Conservation (phyloP, 768 basidiomycete species). For the Trametes sanguinea region DNA sequence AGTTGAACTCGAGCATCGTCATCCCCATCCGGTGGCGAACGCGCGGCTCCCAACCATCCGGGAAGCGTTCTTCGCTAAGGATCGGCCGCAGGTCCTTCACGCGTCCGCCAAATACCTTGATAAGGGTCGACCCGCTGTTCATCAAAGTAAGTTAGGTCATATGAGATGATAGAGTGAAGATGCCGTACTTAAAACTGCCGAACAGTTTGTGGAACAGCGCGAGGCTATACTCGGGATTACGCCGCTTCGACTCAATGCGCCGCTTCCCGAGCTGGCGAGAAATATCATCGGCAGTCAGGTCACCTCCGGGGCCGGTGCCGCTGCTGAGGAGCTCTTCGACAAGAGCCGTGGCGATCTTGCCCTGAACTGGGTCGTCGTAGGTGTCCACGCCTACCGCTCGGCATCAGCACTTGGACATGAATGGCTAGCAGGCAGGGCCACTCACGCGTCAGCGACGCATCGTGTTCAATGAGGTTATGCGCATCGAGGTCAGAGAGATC, state of each 20-base stretch:
- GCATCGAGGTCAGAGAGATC: constrained; percentile 67
- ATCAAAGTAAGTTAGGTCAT: background rate
- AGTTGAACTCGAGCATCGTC: constrained; percentile 60
- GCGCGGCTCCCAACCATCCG: constrained; percentile 70
- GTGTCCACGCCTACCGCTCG: constrained; percentile 40
- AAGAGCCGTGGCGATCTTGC: constrained; percentile 46
- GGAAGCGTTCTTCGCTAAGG: constrained; percentile 72
- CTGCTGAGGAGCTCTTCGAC: constrained; percentile 59
- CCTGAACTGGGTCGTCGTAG: constrained; percentile 52
- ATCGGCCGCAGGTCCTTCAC: constrained; percentile 54
- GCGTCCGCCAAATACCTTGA: constrained; percentile 69
- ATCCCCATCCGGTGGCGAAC: constrained; percentile 57
- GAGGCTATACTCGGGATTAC: constrained; percentile 60
- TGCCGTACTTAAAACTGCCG: constrained; percentile 63
- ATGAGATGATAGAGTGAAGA: constrained; percentile 2
- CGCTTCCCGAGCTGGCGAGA: constrained; percentile 60
- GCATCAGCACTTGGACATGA: too few relatives aligned
- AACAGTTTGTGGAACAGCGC: constrained; percentile 57
- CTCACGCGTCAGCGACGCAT: constrained; percentile 55
- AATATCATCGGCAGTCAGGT: constrained; percentile 58
- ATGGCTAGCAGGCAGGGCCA: too few relatives aligned
- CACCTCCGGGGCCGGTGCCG: constrained; percentile 54
- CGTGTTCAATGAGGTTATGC: constrained; percentile 79
- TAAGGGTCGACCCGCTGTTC: constrained; percentile 59
- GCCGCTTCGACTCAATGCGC: constrained; percentile 53